Conservation (phyloP, 345 rosid genomes). For the Eucalyptus sp. region DNA sequence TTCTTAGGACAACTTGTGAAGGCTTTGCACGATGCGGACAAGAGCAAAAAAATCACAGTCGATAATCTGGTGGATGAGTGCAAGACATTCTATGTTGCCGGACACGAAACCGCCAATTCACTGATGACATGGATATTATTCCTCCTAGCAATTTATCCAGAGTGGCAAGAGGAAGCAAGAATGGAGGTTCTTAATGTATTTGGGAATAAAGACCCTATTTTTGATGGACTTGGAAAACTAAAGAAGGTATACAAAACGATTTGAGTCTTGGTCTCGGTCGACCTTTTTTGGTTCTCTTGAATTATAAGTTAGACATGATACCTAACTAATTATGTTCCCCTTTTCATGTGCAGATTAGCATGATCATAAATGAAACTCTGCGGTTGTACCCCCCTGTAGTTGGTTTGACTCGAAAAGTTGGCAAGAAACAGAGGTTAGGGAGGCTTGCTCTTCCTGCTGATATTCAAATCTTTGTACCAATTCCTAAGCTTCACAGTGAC, state of each 20-base stretch:
- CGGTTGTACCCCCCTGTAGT: conserved; percentile 19
- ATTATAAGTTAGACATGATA: not conserved
- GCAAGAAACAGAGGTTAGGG: conserved; percentile 5
- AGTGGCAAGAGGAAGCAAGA: conserved; percentile 33
- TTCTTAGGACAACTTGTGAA: conserved; percentile 15
- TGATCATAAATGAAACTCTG: conserved; percentile 14
- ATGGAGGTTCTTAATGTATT: conserved; percentile 12
- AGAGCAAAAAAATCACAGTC: not conserved
- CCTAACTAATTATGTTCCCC: not conserved
- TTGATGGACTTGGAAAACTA: conserved; percentile 12
- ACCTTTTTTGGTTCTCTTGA: not conserved
- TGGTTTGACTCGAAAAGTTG: not conserved
- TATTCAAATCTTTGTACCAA: not conserved
- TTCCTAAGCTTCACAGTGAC: conserved; percentile 7
- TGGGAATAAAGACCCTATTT: conserved; percentile 12
- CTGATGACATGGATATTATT: conserved; percentile 18
- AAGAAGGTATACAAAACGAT: conserved; percentile 8
- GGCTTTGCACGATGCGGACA: not conserved
- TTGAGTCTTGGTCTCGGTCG: not conserved
- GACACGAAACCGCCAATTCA: conserved; percentile 21
- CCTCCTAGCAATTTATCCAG: conserved; percentile 19
- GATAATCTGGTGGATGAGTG: conserved; percentile 26
- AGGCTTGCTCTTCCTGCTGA: not conserved
- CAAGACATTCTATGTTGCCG: conserved; percentile 20
- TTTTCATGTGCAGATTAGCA: not conserved